These are phyloP conservation scores for Lasiodiplodia sp. DNA, from an alignment of 2,329 filamentous ascomycete genomes.

Conservation along the genomic window DNA sequence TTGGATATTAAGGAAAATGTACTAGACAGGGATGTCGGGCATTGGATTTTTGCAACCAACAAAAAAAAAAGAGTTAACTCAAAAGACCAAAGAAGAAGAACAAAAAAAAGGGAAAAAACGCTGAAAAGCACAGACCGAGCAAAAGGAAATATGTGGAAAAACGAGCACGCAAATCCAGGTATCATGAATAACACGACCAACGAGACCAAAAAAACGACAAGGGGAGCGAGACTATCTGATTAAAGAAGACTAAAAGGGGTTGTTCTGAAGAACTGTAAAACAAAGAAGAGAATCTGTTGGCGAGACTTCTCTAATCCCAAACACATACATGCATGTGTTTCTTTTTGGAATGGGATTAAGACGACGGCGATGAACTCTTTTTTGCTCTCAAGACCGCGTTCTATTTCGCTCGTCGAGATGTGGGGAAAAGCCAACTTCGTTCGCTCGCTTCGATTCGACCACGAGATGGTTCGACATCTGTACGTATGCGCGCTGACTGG, in stretches of 20 bases:
- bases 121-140: constrained; percentile 21
- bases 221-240: constrained; percentile 18
- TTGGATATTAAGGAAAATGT: constrained; percentile 21
- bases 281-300: constrained; percentile 21
- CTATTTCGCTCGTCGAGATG: constrained; percentile 8
- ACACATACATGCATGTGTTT: background rate
- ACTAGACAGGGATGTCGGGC: background rate
- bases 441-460: constrained; percentile 9
- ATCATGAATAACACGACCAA: constrained; percentile 24
- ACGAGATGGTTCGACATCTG: background rate
- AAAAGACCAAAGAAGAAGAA: background rate
- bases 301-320: background rate
- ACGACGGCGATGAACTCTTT: constrained; percentile 4
- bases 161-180: constrained; percentile 26
- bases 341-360: background rate
- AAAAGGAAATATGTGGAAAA: background rate
- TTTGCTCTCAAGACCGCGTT: constrained; percentile 11
- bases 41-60: background rate
- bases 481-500: constrained; percentile 8
- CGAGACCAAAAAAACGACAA: constrained; percentile 7
- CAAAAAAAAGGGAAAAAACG: background rate
- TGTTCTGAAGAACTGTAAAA: constrained; percentile 4
- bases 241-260: constrained; percentile 6
- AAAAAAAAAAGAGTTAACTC: constrained; percentile 5
- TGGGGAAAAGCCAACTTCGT: background rate